Evolutionary conservation across 2,329 filamentous ascomycete genomes (phyloP).

Genomic region (Coniochaeta ligniaria): DNA sequence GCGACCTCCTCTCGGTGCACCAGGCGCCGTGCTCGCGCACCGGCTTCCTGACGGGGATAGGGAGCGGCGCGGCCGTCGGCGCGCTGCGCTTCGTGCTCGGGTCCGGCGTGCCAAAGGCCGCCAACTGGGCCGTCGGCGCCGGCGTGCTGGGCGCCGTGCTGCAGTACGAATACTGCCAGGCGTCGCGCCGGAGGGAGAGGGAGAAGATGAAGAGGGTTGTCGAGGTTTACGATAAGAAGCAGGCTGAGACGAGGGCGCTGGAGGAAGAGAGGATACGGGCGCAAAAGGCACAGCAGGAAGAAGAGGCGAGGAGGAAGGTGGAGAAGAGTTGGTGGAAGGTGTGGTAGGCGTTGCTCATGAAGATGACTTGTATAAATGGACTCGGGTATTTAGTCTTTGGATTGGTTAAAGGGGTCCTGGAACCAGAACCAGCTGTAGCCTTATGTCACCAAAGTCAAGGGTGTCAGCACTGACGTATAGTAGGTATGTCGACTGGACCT

Average conservation of each 20-base stretch:
- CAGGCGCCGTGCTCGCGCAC: constrained; percentile 79
- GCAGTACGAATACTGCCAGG: constrained; percentile 81
- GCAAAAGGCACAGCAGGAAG: constrained; percentile 26
- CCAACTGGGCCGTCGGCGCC: constrained; percentile 79
- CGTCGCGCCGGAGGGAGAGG: constrained; percentile 64
- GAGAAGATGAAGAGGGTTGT: constrained; percentile 80
- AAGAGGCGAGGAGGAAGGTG: constrained; percentile 28
- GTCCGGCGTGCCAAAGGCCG: constrained; percentile 57
- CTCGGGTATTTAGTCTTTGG: neutral
- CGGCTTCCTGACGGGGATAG: constrained; percentile 77
- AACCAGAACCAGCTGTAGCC: too few relatives aligned
- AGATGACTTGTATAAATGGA: neutral
- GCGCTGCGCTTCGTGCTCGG: constrained; percentile 66
- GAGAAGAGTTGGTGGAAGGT: constrained; percentile 43
- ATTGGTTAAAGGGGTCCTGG: neutral
- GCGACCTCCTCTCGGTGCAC: constrained; percentile 67
- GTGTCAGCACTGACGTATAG: neutral
- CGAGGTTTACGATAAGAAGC: constrained; percentile 71
- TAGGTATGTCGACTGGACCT: neutral
- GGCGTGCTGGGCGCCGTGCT: constrained; percentile 64
- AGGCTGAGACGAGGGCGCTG: constrained; percentile 45
- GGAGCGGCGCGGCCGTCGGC: constrained; percentile 67
- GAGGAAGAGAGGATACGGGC: constrained; percentile 40
- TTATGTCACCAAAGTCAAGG: neutral
- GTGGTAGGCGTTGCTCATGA: constrained; percentile 44